Evolutionary conservation across 176 grass and related monocot genomes (phyloP), one percentile per base, ranked within the genome.

Genomic region (Bolboschoenus planiculmis): DNA sequence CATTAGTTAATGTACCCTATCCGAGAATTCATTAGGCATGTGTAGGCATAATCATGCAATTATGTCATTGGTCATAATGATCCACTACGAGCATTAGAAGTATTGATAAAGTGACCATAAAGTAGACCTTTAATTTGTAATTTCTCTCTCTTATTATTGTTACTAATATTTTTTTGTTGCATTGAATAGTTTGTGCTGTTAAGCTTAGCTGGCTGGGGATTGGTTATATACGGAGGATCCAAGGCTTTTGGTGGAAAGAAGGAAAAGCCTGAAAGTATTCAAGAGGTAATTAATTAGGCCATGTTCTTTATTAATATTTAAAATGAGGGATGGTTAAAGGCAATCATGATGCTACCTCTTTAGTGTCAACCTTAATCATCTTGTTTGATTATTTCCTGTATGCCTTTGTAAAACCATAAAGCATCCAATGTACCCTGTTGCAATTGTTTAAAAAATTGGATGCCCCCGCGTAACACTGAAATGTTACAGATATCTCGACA

Each of bases 171-270:
- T 48, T 74, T 70, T 81, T 81, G 7, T 61, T 59, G 56, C 51
- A 16, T 60, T 21, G 56, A 60, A 44, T 58, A 97, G 93, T 91
- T 97, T 88, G 93, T 97, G 46, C 81, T 97, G 18, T 71, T 86
- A 39, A 97, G 91, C 55, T 58, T 97, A 2, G 79, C 83, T 2
- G 80, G 75, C 85, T 97, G 93, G 93, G 93, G 89, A 10, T 51
- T 23, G 39, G 0, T 89, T 46, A 71, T 91, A 13, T 97, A 85
- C 73, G 91, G 93, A 66, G 87, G 78, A 54, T 76, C 31, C 1
- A 97, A 80, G 57, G 0, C 79, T 43, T 85, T 89, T 79, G 81
- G 91, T 3, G 92, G 89, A 47, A 91, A 89, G 47, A 82, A 96
- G 64, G 61, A 58, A 3, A 87, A 91, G 30, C 46, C 42, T 26